Percentiles rank a stretch among this genome's conserved stretches.
phyloP scores from a whole-genome alignment of 1,139 yeast species.

The Citeromyces hawaiiensis region DNA sequence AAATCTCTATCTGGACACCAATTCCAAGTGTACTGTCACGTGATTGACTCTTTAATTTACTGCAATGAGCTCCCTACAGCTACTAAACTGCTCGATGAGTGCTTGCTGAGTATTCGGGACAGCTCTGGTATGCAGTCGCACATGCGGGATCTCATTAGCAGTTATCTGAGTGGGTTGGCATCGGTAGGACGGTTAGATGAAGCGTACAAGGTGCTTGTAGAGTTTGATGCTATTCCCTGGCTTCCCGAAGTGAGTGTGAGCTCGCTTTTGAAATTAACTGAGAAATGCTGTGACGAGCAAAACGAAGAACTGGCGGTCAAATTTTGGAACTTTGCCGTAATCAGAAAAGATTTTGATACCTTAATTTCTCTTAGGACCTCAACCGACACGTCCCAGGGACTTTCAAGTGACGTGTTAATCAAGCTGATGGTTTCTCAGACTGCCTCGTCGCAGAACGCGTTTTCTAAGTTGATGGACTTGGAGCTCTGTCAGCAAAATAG shows the following conservation, averaged over 20 bases:
- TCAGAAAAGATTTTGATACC: slow-evolving; percentile 16
- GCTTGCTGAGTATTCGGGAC: slow-evolving; percentile 10
- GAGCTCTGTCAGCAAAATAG: slow-evolving; percentile 8
- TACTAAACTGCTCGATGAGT: slow-evolving; percentile 36
- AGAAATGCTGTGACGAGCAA: slow-evolving; percentile 9
- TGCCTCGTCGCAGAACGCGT: not conserved
- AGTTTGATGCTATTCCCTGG: slow-evolving; percentile 14
- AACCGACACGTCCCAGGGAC: not conserved
- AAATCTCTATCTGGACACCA: slow-evolving; percentile 18
- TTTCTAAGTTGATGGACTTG: not conserved
- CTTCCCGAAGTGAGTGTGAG: slow-evolving; percentile 16
- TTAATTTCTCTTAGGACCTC: not conserved
- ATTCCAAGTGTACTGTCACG: slow-evolving; percentile 31
- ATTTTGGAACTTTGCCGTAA: slow-evolving; percentile 15
- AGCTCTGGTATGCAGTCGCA: slow-evolving; percentile 6
- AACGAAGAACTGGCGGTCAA: slow-evolving; percentile 12
- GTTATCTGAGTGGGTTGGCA: slow-evolving; percentile 13
- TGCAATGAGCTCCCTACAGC: slow-evolving; percentile 37
- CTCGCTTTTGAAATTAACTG: slow-evolving; percentile 11
- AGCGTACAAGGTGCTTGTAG: slow-evolving; percentile 11
- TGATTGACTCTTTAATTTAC: slow-evolving; percentile 36
- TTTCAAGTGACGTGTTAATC: not conserved
- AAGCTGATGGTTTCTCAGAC: not conserved
- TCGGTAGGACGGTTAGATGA: slow-evolving; percentile 8
- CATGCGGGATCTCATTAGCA: slow-evolving; percentile 11